Conservation (phyloP, 345 rosid genomes). For the Cardamine resedifolia region DNA sequence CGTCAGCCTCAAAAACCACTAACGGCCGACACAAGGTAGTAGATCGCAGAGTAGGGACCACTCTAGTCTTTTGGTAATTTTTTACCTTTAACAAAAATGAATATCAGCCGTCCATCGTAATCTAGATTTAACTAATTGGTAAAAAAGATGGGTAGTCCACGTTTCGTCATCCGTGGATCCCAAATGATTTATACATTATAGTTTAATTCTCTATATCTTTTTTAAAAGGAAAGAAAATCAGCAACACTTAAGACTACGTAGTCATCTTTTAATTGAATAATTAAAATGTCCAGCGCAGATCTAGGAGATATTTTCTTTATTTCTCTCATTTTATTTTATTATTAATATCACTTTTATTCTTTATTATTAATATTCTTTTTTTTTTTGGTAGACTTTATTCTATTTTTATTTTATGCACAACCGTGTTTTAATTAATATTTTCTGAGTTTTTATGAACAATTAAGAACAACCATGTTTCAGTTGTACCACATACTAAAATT, state of each 20-base stretch:
- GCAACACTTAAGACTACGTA: conserved; percentile 21
- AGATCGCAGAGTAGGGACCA: conserved; percentile 41
- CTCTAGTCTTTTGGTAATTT: no score
- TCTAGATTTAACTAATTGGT: background rate
- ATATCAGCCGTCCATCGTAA: background rate
- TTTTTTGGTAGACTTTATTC: no score
- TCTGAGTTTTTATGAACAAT: no score
- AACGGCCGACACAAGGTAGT: conserved; percentile 44
- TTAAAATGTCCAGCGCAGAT: conserved; percentile 30
- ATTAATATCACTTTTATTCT: no score
- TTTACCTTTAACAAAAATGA: no score
- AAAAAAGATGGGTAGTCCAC: conserved; percentile 25
- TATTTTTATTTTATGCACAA: no score
- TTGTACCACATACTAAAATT: no score
- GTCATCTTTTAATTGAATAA: background rate
- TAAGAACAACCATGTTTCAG: no score
- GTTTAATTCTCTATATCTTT: background rate
- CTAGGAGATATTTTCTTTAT: no score
- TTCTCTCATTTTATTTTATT: no score
- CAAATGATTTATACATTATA: conserved; percentile 26
- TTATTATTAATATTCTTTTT: no score
- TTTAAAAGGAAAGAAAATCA: conserved; percentile 15
- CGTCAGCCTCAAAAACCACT: conserved; percentile 46
- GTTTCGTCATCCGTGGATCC: conserved; percentile 31
- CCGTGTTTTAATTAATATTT: no score